Evolutionary conservation across 2,329 filamentous ascomycete species (phyloP).

Genomic region (Sporothrix variecibatus): DNA sequence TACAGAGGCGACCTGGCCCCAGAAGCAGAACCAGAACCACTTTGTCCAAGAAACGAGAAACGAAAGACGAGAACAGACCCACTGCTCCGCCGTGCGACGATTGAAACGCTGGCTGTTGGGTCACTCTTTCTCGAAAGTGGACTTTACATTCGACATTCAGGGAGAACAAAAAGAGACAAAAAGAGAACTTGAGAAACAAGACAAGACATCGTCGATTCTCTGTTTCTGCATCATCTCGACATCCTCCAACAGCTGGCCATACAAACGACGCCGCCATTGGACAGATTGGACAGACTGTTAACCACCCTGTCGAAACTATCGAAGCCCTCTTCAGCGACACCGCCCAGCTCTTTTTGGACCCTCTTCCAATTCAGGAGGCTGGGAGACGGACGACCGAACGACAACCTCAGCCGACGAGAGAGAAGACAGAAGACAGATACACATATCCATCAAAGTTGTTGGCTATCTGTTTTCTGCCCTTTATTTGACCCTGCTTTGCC

Average conservation of each 20-base stretch:
- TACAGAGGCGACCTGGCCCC: not conserved
- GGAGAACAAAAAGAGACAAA: not conserved
- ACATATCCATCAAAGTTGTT: not conserved
- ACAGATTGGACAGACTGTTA: not conserved
- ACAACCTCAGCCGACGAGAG: not conserved
- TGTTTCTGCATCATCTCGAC: not conserved
- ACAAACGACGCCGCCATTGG: not conserved
- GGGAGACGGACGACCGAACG: constrained; percentile 12
- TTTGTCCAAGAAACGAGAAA: not conserved
- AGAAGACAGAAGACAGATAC: not conserved
- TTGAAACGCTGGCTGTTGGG: constrained; percentile 26
- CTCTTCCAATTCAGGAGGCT: constrained; percentile 25
- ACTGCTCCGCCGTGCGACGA: constrained; percentile 18
- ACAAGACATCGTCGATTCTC: not conserved
- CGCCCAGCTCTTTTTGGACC: not conserved
- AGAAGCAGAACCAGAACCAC: not conserved
- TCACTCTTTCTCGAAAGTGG: constrained; percentile 2
- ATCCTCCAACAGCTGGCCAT: not conserved
- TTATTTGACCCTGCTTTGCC: not conserved
- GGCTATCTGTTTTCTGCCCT: not conserved
- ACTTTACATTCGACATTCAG: not conserved
- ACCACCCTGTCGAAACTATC: not conserved
- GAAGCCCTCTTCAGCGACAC: not conserved
- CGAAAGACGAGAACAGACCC: constrained; percentile 8
- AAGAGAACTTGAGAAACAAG: not conserved